Evolutionary conservation across 192 early-diverging fungal species (phyloP).

Genomic region (Entomortierella beljakovae): DNA sequence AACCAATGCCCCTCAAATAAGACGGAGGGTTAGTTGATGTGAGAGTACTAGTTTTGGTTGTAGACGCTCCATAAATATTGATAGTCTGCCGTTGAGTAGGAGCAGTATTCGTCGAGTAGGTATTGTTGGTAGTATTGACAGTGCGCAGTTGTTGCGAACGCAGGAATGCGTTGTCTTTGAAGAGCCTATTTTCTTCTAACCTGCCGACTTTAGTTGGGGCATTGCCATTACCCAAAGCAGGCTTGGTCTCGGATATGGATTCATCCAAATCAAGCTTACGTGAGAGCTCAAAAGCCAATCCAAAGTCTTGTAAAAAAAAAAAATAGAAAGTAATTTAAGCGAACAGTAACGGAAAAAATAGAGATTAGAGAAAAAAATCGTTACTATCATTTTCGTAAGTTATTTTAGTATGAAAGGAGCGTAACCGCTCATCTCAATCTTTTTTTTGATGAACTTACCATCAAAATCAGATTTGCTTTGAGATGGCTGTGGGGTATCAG

Average conservation of each 20-base stretch:
- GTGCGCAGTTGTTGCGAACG: background rate
- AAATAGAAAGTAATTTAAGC: no score
- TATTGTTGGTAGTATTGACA: background rate
- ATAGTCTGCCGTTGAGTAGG: background rate
- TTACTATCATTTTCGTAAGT: no score
- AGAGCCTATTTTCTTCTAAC: conserved; percentile 24
- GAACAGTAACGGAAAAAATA: no score
- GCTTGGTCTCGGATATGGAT: background rate
- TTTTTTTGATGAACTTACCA: conserved; percentile 10
- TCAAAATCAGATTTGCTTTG: conserved; percentile 2
- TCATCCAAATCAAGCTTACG: conserved; percentile 16
- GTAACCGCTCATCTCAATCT: background rate
- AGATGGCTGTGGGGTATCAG: conserved; percentile 29
- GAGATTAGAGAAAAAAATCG: background rate
- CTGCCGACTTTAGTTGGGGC: conserved; percentile 13
- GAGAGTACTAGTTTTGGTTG: background rate
- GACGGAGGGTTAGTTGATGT: background rate
- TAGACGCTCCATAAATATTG: background rate
- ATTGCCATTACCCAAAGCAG: background rate
- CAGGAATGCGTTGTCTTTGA: conserved; percentile 45
- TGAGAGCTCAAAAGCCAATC: conserved; percentile 28
- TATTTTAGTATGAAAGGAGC: no score
- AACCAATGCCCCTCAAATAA: conserved; percentile 1
- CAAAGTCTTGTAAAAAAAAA: conserved; percentile 9
- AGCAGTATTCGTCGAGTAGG: background rate